Evolutionary conservation across 1,284 basidiomycete species (phyloP).

Genomic region (Pseudozyma pruni): DNA sequence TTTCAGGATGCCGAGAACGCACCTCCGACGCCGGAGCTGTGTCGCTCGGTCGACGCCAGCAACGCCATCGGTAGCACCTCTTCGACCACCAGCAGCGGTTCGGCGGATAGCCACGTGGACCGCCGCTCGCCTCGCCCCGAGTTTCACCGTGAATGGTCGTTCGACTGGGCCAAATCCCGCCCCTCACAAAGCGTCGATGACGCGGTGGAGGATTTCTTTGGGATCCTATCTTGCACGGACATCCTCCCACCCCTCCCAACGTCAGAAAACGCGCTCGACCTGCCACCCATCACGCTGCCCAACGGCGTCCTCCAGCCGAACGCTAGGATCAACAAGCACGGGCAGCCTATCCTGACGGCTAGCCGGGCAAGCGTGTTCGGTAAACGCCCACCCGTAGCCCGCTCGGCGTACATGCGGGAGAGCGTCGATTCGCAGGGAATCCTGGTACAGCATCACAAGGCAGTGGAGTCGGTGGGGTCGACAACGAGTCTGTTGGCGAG

Average conservation of each 20-base stretch:
- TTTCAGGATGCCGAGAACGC: slow-evolving; percentile 41
- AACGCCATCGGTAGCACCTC: background rate
- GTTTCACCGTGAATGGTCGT: slow-evolving; percentile 59
- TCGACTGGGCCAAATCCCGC: slow-evolving; percentile 39
- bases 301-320: slow-evolving; percentile 28
- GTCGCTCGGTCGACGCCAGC: slow-evolving; percentile 8
- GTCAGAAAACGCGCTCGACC: slow-evolving; percentile 48
- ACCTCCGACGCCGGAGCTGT: slow-evolving; percentile 42
- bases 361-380: slow-evolving; percentile 19
- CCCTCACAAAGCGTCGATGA: slow-evolving; percentile 8
- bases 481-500: slow-evolving; percentile 33
- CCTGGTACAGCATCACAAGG: too few relatives aligned
- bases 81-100: slow-evolving; percentile 36
- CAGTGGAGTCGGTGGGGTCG: too few relatives aligned
- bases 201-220: slow-evolving; percentile 61
- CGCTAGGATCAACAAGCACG: slow-evolving; percentile 31
- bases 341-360: slow-evolving; percentile 14
- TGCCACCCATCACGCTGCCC: slow-evolving; percentile 54
- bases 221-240: slow-evolving; percentile 42
- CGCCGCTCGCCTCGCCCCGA: slow-evolving; percentile 51
- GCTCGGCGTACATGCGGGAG: slow-evolving; percentile 51
- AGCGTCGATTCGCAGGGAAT: slow-evolving; percentile 28
- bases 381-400: slow-evolving; percentile 48
- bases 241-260: slow-evolving; percentile 48
- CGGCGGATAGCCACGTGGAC: slow-evolving; percentile 43